phyloP scores from a whole-genome alignment of 495 filamentous ascomycete genomes.

The Annulohypoxylon moriforme region DNA sequence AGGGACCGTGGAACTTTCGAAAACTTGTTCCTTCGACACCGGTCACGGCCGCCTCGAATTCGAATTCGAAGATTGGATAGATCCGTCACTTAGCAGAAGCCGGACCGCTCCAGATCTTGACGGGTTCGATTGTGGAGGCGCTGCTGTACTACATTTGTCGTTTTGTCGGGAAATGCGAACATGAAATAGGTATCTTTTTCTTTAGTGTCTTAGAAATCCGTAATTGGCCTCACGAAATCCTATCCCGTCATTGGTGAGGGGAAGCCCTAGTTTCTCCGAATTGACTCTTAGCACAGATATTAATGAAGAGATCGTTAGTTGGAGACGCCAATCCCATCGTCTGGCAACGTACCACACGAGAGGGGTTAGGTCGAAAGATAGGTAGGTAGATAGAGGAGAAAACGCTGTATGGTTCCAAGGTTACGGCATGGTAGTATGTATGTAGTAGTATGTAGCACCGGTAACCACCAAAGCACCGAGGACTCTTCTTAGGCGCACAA shows the following conservation, averaged over 20 bases:
- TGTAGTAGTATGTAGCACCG: not conserved
- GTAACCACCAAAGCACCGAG: not conserved
- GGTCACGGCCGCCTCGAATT: constrained; percentile 26
- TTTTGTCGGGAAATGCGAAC: constrained; percentile 14
- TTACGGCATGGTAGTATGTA: constrained; percentile 33
- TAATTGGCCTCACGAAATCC: constrained; percentile 34
- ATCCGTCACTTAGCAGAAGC: constrained; percentile 31
- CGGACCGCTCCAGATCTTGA: constrained; percentile 40
- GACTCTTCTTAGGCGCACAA: not conserved
- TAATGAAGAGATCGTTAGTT: constrained; percentile 27
- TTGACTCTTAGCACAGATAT: constrained; percentile 32
- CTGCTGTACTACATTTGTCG: not conserved
- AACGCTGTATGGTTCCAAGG: constrained; percentile 4
- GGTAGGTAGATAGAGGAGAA: not conserved
- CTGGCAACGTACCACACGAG: constrained; percentile 44
- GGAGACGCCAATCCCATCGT: constrained; percentile 40
- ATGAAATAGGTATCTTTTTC: constrained; percentile 21
- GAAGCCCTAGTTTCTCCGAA: constrained; percentile 39
- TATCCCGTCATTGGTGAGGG: constrained; percentile 35
- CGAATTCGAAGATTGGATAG: constrained; percentile 31
- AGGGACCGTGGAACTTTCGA: constrained; percentile 42
- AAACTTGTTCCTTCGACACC: constrained; percentile 44
- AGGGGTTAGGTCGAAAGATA: constrained; percentile 33
- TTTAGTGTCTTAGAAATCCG: constrained; percentile 19
- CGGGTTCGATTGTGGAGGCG: constrained; percentile 1